Percentiles rank a stretch among this genome's conserved stretches.
Evolutionary conservation across 257 asterid genomes (phyloP).

Genomic region (Echites panduratus): DNA sequence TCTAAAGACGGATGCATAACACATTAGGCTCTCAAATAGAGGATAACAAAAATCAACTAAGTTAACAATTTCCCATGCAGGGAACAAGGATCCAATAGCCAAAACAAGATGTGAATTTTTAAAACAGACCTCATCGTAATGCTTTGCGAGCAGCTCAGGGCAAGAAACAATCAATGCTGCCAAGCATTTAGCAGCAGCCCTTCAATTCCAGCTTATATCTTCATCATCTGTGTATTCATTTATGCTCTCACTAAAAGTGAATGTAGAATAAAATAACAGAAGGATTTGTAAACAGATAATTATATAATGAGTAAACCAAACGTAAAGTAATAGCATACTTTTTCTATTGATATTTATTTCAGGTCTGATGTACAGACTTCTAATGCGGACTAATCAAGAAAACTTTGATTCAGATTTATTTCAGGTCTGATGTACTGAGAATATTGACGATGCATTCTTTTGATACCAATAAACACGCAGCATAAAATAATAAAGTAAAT

Average conservation of each 20-base stretch:
- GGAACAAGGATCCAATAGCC: not conserved
- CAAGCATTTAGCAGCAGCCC: conserved; percentile 98
- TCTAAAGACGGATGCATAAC: not conserved
- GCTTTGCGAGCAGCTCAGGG: conserved; percentile 90
- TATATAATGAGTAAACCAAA: conserved; percentile 18
- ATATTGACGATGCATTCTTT: too few relatives aligned
- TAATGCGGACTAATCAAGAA: too few relatives aligned
- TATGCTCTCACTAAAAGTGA: conserved; percentile 79
- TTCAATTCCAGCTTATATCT: conserved; percentile 96
- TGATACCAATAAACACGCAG: too few relatives aligned
- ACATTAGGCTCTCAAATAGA: not conserved
- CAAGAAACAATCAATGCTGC: conserved; percentile 91
- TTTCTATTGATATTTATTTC: too few relatives aligned
- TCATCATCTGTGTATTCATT: conserved; percentile 97
- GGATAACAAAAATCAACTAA: not conserved
- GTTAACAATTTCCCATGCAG: not conserved
- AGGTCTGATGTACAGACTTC: too few relatives aligned
- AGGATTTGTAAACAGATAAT: conserved; percentile 10
- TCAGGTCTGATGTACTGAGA: too few relatives aligned
- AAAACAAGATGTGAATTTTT: not conserved
- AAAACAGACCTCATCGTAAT: conserved; percentile 79
- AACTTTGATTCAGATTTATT: too few relatives aligned
- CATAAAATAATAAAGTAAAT: too few relatives aligned
- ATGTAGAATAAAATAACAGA: conserved; percentile 22
- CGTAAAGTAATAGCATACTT: conserved; percentile 47